phyloP scores from a whole-genome alignment of 352 stramenopile species.

The Thraustochytrium aureum region DNA sequence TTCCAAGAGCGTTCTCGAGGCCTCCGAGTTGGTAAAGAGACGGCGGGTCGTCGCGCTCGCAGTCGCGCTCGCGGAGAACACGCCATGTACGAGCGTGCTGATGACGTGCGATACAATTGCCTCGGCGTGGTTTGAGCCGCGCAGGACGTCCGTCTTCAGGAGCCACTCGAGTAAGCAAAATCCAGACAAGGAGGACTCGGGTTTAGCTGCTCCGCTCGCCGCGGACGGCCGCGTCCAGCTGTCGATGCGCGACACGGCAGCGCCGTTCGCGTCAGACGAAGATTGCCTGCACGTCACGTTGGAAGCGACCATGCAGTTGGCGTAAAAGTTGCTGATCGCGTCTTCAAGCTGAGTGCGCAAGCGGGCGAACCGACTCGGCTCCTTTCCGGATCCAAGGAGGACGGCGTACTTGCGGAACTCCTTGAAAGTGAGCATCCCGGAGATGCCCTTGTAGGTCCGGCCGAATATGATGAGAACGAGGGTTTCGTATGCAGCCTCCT shows the following conservation, averaged over 20 bases:
- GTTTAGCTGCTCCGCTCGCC: background rate
- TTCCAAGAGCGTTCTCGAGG: background rate
- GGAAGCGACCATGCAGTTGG: no score
- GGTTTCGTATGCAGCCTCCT: background rate
- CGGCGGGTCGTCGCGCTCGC: no score
- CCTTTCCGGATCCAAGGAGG: background rate
- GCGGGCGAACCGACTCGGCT: background rate
- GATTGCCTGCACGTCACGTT: no score
- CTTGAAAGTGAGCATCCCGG: background rate
- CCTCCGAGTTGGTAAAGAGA: background rate
- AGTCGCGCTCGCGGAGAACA: background rate
- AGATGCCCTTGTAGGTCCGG: background rate
- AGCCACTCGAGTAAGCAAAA: background rate
- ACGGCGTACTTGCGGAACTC: background rate
- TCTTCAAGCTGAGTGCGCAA: background rate
- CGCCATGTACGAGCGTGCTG: background rate
- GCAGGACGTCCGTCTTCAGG: background rate
- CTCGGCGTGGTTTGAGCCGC: background rate
- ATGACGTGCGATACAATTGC: background rate
- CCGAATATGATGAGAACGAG: background rate
- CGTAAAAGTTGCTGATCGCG: background rate
- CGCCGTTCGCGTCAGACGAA: background rate
- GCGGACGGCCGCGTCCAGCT: no score
- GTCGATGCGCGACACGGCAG: background rate
- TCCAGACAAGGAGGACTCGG: background rate